Evolutionary conservation across 2,329 filamentous ascomycete genomes (phyloP).

Genomic region (Didymella sp.): DNA sequence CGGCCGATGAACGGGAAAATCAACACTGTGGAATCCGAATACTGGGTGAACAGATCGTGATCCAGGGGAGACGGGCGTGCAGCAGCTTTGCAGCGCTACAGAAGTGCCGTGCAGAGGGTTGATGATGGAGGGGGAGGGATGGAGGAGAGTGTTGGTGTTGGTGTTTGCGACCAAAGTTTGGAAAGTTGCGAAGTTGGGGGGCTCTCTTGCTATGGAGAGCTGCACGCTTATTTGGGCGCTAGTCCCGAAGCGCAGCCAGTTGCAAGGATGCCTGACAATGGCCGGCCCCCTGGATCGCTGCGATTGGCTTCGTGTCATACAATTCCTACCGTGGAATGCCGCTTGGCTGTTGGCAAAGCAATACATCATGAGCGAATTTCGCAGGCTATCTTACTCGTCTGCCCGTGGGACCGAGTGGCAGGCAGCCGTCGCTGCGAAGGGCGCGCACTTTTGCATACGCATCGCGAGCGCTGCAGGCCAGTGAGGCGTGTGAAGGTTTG

Average conservation of each 20-base stretch:
- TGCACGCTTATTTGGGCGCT: slow-evolving; percentile 14
- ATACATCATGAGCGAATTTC: slow-evolving; percentile 21
- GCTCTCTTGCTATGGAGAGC: slow-evolving; percentile 16
- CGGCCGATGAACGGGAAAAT: slow-evolving; percentile 38
- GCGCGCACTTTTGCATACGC: background rate
- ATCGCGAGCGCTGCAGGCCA: slow-evolving; percentile 3
- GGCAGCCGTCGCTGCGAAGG: slow-evolving; percentile 3
- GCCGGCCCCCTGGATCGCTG: slow-evolving; percentile 13
- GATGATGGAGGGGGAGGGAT: slow-evolving; percentile 24
- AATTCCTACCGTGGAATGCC: slow-evolving; percentile 22
- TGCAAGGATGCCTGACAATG: slow-evolving; percentile 8
- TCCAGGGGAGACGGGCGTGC: slow-evolving; percentile 29
- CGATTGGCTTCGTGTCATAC: slow-evolving; percentile 25
- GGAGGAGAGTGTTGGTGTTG: slow-evolving; percentile 18
- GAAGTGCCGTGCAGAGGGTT: slow-evolving; percentile 27
- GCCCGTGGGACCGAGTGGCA: slow-evolving; percentile 14
- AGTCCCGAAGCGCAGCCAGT: slow-evolving; percentile 12
- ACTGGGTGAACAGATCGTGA: slow-evolving; percentile 31
- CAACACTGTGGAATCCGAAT: slow-evolving; percentile 21
- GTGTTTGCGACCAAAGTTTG: slow-evolving; percentile 20
- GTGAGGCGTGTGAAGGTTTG: slow-evolving; percentile 19
- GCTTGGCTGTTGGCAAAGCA: slow-evolving; percentile 22
- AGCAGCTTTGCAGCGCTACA: slow-evolving; percentile 38
- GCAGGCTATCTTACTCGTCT: slow-evolving; percentile 9
- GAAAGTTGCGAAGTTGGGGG: slow-evolving; percentile 22